Evolutionary conservation across 164 flowering plant species (phyloP).

Genomic region (Kingdonia uniflora): DNA sequence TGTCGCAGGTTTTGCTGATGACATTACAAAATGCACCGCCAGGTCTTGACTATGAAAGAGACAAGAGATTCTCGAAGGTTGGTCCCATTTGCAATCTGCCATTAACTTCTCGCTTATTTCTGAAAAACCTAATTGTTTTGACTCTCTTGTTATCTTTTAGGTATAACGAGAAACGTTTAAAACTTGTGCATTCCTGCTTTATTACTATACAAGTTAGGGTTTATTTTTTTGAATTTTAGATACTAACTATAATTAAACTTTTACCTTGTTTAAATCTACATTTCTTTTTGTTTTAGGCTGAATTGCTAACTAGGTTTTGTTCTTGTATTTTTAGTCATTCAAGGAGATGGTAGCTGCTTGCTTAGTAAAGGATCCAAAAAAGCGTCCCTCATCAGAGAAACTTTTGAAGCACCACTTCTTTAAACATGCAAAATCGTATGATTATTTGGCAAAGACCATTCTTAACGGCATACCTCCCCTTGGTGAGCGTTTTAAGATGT

Average conservation of each 20-base stretch:
- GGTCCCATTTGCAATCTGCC: not conserved
- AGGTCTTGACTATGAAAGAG: conserved; percentile 93
- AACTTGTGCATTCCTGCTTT: too few species aligned
- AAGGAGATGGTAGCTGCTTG: conserved; percentile 99
- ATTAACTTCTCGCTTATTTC: too few species aligned
- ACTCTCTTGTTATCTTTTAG: too few species aligned
- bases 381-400: conserved; percentile 93
- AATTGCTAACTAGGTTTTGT: conserved; percentile 5
- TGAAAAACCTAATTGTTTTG: too few species aligned
- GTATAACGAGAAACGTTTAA: too few species aligned
- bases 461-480: conserved; percentile 84
- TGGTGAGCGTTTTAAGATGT: conserved; percentile 48
- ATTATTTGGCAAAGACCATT: conserved; percentile 59
- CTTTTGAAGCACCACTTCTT: conserved; percentile 85
- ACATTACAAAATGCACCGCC: conserved; percentile 99
- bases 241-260: too few species aligned
- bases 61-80: conserved; percentile 86
- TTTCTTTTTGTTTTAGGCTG: too few species aligned
- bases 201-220: too few species aligned
- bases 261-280: too few species aligned
- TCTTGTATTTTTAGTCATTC: conserved; percentile 67
- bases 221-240: too few species aligned
- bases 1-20: conserved; percentile 77
- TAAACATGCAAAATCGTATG: conserved; percentile 79
- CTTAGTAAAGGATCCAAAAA: conserved; percentile 98